A percentile compares a stretch with the other conserved stretches of the same genome.
These are phyloP conservation scores for Dendrocalamus sinicus DNA, from an alignment of 176 grass and related monocot species.

Conservation along the genomic window DNA sequence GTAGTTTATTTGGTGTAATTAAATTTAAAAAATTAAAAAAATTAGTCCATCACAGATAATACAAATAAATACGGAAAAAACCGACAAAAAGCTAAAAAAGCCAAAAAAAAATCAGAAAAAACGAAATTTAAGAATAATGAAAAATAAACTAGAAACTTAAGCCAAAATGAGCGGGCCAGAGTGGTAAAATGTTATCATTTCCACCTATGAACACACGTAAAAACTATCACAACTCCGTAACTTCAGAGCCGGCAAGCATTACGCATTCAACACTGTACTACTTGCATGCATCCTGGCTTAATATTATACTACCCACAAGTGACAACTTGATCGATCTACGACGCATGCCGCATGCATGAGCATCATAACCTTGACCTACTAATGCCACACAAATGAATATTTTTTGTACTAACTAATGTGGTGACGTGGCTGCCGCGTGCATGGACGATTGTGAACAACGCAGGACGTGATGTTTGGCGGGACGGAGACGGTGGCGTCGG, in stretches of 20 bases:
- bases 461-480: constrained; percentile 99
- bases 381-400: background rate
- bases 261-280: background rate
- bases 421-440: background rate
- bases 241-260: background rate
- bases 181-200: background rate
- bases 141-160: too few relatives aligned
- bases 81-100: too few relatives aligned
- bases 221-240: background rate
- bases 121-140: too few relatives aligned
- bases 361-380: background rate
- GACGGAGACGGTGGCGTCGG: constrained; percentile 91
- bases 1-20: too few relatives aligned
- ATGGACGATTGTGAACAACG: background rate
- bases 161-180: too few relatives aligned
- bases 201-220: background rate
- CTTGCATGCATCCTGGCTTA: background rate
- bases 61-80: too few relatives aligned
- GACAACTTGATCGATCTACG: background rate
- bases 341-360: background rate
- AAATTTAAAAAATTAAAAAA: too few relatives aligned
- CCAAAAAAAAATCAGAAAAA: too few relatives aligned
- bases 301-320: background rate
- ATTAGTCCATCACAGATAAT: too few relatives aligned
- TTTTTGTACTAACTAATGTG: constrained; percentile 1